These are phyloP conservation scores for Ustilago sp. DNA, from an alignment of 1,284 basidiomycete genomes.

Conservation along the genomic window DNA sequence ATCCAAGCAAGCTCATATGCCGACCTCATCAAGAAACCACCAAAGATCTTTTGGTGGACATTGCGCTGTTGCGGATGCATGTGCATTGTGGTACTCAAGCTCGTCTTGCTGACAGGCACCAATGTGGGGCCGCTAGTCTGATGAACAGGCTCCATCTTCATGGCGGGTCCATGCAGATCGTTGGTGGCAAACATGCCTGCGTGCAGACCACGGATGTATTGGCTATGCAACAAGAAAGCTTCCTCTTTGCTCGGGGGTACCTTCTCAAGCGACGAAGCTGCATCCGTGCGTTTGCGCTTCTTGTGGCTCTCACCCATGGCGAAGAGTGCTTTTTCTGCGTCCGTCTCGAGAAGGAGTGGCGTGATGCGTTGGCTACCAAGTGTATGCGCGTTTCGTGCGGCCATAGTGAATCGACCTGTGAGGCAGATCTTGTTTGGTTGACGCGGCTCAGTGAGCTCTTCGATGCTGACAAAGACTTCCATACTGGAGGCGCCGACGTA, in stretches of 20 bases:
- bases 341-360: conserved; percentile 56
- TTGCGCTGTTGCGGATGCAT: conserved; percentile 68
- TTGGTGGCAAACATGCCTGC: conserved; percentile 49
- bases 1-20: conserved; percentile 70
- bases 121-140: conserved; percentile 34
- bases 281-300: conserved; percentile 61
- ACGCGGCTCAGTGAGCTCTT: conserved; percentile 57
- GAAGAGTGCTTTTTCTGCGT: conserved; percentile 64
- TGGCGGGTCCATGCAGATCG: conserved; percentile 27
- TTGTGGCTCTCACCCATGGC: conserved; percentile 67
- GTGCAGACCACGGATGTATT: conserved; percentile 58
- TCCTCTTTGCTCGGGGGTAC: conserved; percentile 69
- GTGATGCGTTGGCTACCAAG: conserved; percentile 63
- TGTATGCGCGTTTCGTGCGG: conserved; percentile 59
- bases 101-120: conserved; percentile 59
- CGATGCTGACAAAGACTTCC: conserved; percentile 69
- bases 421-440: conserved; percentile 62
- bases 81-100: conserved; percentile 56
- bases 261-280: conserved; percentile 57
- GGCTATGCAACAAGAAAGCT: conserved; percentile 65
- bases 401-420: conserved; percentile 70
- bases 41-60: conserved; percentile 62
- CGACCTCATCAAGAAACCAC: conserved; percentile 59
- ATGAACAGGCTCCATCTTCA: conserved; percentile 18
- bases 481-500: conserved; percentile 66